Percentiles rank a stretch among this genome's conserved stretches.
Evolutionary conservation across 345 rosid genomes (phyloP).

Genomic region (Citrus trifoliata): DNA sequence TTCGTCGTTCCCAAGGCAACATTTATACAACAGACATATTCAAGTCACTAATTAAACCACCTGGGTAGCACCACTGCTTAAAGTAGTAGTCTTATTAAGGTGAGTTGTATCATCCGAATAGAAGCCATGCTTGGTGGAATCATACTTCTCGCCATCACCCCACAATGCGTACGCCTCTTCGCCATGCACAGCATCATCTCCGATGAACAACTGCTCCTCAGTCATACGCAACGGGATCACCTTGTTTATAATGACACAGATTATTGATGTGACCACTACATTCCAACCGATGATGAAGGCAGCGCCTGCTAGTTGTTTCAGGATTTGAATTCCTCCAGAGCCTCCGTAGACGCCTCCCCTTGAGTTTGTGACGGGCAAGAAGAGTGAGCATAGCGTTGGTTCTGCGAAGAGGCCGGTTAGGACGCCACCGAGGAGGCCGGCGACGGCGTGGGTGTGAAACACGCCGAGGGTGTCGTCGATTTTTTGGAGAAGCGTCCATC

Average conservation of each 20-base stretch:
- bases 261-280: slow-evolving; percentile 31
- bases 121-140: slow-evolving; percentile 25
- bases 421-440: slow-evolving; percentile 43
- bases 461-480: slow-evolving; percentile 46
- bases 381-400: slow-evolving; percentile 30
- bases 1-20: neutral
- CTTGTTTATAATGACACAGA: slow-evolving; percentile 29
- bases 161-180: slow-evolving; percentile 55
- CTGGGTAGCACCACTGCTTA: slow-evolving; percentile 34
- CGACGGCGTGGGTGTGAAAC: slow-evolving; percentile 51
- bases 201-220: slow-evolving; percentile 40
- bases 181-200: slow-evolving; percentile 53
- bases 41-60: slow-evolving; percentile 11
- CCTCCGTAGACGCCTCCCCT: slow-evolving; percentile 44
- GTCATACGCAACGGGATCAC: slow-evolving; percentile 44
- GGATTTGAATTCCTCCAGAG: slow-evolving; percentile 41
- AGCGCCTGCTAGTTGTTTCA: slow-evolving; percentile 40
- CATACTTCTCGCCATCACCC: slow-evolving; percentile 49
- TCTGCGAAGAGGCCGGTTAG: slow-evolving; percentile 49
- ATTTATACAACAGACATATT: neutral
- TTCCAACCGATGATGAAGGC: slow-evolving; percentile 44
- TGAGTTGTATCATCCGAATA: slow-evolving; percentile 2
- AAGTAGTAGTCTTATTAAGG: neutral
- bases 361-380: slow-evolving; percentile 38
- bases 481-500: slow-evolving; percentile 33